Conservation (phyloP, 805 yeast genomes). For the Priceomyces medius region DNA sequence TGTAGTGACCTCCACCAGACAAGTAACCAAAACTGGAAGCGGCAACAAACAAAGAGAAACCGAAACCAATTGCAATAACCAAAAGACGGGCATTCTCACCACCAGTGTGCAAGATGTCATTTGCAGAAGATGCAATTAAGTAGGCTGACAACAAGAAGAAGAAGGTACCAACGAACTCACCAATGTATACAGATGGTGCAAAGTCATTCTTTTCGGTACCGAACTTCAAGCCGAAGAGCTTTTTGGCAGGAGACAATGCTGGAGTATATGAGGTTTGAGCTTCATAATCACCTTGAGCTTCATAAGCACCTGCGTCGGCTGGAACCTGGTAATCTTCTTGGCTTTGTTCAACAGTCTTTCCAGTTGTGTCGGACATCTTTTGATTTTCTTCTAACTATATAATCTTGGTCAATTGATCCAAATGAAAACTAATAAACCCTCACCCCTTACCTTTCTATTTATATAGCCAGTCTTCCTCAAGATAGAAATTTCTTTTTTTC, state of each 20-base stretch:
- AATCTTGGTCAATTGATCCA: no score
- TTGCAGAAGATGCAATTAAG: constrained; percentile 81
- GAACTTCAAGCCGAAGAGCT: constrained; percentile 1
- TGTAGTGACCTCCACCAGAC: constrained; percentile 87
- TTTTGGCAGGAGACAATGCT: not conserved
- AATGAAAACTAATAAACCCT: no score
- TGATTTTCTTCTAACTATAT: no score
- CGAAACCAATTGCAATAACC: constrained; percentile 85
- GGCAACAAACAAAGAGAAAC: constrained; percentile 76
- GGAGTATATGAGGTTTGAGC: not conserved
- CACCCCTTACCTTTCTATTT: not conserved
- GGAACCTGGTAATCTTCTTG: no score
- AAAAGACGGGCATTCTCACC: constrained; percentile 66
- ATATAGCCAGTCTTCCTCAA: not conserved
- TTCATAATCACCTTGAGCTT: not conserved
- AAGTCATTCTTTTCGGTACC: constrained; percentile 2
- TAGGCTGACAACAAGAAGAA: constrained; percentile 80
- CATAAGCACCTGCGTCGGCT: no score
- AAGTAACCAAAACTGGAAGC: constrained; percentile 69
- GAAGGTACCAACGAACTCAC: constrained; percentile 86
- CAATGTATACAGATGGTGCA: constrained; percentile 21
- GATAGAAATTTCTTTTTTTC: constrained; percentile 4
- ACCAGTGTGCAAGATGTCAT: constrained; percentile 38
- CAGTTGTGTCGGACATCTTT: constrained; percentile 1
- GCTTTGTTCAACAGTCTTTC: not conserved